phyloP scores from a whole-genome alignment of 1,139 yeast genomes.

The Sugiyamaella japonica region DNA sequence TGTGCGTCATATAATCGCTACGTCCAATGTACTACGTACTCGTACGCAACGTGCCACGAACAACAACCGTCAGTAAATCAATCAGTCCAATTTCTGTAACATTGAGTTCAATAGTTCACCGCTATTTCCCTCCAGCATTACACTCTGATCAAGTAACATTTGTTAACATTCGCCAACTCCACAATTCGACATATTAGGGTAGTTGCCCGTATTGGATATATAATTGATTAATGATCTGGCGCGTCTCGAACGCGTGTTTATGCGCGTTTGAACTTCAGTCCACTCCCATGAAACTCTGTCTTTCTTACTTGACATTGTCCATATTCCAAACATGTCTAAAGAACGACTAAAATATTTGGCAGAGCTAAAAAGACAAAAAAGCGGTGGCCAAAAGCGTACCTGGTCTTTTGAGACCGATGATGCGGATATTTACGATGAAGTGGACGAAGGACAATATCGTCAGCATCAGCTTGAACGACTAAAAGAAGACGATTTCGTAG shows the following conservation, averaged over 20 bases:
- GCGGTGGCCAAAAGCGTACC: conserved; percentile 30
- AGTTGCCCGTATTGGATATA: not conserved
- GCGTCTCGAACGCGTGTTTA: not conserved
- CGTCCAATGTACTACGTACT: too few species aligned
- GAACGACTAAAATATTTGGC: conserved; percentile 4
- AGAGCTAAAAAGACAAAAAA: conserved; percentile 29
- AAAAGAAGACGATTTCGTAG: conserved; percentile 88
- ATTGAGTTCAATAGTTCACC: too few species aligned
- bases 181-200: not conserved
- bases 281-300: not conserved
- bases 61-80: too few species aligned
- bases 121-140: too few species aligned
- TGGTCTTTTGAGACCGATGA: conserved; percentile 28
- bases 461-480: conserved; percentile 76
- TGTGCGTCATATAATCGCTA: too few species aligned
- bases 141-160: too few species aligned
- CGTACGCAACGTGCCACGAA: too few species aligned
- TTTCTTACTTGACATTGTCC: not conserved
- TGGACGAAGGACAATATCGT: conserved; percentile 77
- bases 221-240: not conserved
- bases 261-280: not conserved
- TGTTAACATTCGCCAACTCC: too few species aligned
- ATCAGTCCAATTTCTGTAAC: too few species aligned
- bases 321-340: conserved; percentile 1
- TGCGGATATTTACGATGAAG: conserved; percentile 74